Evolutionary conservation across 2,329 filamentous ascomycete species (phyloP).

Genomic region (Phoma sp.): DNA sequence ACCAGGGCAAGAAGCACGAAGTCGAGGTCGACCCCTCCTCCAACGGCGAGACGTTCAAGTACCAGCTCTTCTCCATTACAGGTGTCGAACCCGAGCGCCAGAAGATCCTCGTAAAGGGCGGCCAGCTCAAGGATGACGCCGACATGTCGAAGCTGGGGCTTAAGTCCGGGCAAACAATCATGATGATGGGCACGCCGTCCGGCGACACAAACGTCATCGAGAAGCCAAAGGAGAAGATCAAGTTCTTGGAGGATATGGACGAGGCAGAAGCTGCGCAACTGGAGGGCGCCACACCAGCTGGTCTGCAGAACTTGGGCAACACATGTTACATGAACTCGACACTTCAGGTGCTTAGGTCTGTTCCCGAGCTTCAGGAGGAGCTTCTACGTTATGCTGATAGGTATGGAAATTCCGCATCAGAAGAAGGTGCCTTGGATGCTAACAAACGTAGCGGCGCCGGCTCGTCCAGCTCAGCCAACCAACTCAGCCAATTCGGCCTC

Average conservation of each 20-base stretch:
- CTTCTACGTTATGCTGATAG: constrained; percentile 68
- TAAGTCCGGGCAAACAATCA: constrained; percentile 85
- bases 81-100: constrained; percentile 96
- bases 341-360: constrained; percentile 85
- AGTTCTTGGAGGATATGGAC: constrained; percentile 97
- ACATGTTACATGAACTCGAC: constrained; percentile 99
- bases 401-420: constrained; percentile 26
- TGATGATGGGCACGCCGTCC: constrained; percentile 95
- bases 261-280: constrained; percentile 87
- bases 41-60: constrained; percentile 92
- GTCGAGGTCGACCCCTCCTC: constrained; percentile 86
- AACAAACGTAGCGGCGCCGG: constrained; percentile 38
- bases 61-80: constrained; percentile 92
- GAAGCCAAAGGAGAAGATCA: constrained; percentile 78
- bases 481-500: constrained; percentile 61
- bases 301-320: constrained; percentile 91
- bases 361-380: constrained; percentile 88
- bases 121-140: constrained; percentile 94
- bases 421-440: constrained; percentile 8
- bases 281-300: constrained; percentile 84
- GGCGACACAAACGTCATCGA: constrained; percentile 69
- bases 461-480: constrained; percentile 41
- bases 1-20: constrained; percentile 93
- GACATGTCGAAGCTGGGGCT: constrained; percentile 83
- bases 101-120: constrained; percentile 93